Evolutionary conservation across 176 grass and related monocot species (phyloP), one percentile per base, ranked within the genome.

Genomic region (Melocanna baccifera): DNA sequence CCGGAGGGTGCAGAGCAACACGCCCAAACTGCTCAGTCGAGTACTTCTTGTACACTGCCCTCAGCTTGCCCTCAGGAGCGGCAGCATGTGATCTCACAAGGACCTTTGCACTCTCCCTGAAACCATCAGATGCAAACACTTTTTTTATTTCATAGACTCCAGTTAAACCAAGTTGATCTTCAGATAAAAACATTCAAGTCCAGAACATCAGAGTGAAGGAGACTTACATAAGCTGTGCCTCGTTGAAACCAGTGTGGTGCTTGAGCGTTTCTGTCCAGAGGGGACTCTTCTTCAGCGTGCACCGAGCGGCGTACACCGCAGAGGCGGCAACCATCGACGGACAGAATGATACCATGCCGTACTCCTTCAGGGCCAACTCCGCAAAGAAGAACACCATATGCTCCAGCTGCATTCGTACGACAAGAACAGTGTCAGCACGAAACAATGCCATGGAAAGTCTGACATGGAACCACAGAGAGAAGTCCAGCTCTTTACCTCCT

Each of bases 251-350:
- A 0, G 92, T 91, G 61, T 97, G 91, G 15, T 79, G 58, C 77
- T 84, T 81, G 10, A 98, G 83, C 2, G 92, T 95, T 10, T 88
- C 76, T 0, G 91, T 95, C 95, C 95, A 95, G 30, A 95, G 19
- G 58, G 95, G 91, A 13, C 16, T 94, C 75, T 67, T 98, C 43
- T 67, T 91, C 37, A 98, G 64, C 6, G 95, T 93, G 77, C 76
- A 88, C 1, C 80, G 83, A n/a, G 95, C 91, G 2, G 87, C 89
- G 0, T 95, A 98, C 14, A 98, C 89, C 0, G 87, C 82, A 0
- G 89, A 87, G 39, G 91, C 88, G 0, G 92, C 91, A 5, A 92
- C 34, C 87, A 85, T 67, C 1, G 92, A 94, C 7, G 95, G 90
- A 19, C 26, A 66, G n/a, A 59, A n/a, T 19, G 34, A 70, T 4